Evolutionary conservation across 1,139 yeast species (phyloP).

Genomic region (Zygoascus sp.): DNA sequence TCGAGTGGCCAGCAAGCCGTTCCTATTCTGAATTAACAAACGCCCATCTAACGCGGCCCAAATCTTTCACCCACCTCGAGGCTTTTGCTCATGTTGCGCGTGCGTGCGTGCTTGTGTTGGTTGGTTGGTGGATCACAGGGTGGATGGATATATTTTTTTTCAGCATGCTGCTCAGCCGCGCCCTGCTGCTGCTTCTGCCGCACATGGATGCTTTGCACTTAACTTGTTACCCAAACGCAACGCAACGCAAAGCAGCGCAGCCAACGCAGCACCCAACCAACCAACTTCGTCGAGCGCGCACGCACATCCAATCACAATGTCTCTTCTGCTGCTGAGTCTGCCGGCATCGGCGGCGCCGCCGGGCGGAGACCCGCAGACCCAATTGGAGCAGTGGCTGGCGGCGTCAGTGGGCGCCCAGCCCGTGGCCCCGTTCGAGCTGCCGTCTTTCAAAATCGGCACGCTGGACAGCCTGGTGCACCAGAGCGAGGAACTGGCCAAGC

Average conservation of each 20-base stretch:
- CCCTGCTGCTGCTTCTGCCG: too few species aligned
- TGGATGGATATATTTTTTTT: not conserved
- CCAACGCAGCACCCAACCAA: not conserved
- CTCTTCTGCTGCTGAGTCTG: constrained; percentile 39
- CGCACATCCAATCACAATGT: not conserved
- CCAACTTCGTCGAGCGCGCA: not conserved
- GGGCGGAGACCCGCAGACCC: constrained; percentile 39
- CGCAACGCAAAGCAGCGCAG: not conserved
- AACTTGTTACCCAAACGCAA: too few species aligned
- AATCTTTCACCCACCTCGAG: constrained; percentile 23
- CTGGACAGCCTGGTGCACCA: constrained; percentile 86
- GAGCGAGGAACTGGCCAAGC: constrained; percentile 79
- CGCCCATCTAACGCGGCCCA: not conserved
- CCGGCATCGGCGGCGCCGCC: constrained; percentile 49
- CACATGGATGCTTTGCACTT: too few species aligned
- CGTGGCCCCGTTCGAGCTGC: constrained; percentile 51
- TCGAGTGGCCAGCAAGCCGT: constrained; percentile 75
- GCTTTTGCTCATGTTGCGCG: constrained; percentile 31
- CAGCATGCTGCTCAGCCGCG: too few species aligned
- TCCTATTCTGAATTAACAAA: constrained; percentile 44
- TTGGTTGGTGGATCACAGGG: too few species aligned
- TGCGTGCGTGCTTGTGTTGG: too few species aligned
- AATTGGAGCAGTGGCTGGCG: constrained; percentile 39
- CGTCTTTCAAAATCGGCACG: constrained; percentile 93
- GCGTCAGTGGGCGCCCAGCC: constrained; percentile 22